Evolutionary conservation across 129 eudicot species (phyloP).

Genomic region (Artemisia annua): DNA sequence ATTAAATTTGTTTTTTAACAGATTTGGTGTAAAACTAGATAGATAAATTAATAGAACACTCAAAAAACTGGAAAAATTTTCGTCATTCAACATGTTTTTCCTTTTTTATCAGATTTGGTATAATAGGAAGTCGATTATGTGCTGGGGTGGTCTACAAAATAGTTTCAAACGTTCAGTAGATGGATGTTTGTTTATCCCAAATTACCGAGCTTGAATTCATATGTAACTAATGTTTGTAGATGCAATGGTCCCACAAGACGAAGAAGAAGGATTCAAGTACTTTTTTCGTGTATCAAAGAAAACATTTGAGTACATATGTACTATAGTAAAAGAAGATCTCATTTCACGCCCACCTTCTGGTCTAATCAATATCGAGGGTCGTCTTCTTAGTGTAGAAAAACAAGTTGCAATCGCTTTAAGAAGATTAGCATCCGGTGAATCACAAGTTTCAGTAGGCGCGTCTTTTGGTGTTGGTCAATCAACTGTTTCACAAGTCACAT

Average conservation of each 20-base stretch:
- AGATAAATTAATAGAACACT: no score
- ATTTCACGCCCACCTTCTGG: slow-evolving; percentile 98
- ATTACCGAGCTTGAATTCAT: background rate
- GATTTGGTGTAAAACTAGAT: no score
- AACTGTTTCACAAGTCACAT: slow-evolving; percentile 97
- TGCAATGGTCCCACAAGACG: slow-evolving; percentile 54
- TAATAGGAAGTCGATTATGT: background rate
- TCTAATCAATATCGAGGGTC: slow-evolving; percentile 91
- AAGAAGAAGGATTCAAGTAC: slow-evolving; percentile 82
- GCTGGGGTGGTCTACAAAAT: background rate
- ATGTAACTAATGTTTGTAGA: slow-evolving; percentile 35
- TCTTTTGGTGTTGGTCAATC: slow-evolving; percentile 98
- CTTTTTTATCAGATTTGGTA: no score
- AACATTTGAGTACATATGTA: slow-evolving; percentile 84
- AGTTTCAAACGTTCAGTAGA: background rate
- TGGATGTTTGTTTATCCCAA: background rate
- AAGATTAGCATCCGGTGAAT: slow-evolving; percentile 93
- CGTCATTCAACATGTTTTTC: no score
- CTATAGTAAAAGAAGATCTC: slow-evolving; percentile 77
- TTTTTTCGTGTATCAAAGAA: slow-evolving; percentile 84
- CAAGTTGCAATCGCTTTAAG: slow-evolving; percentile 97
- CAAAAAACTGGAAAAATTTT: no score
- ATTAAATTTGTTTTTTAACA: no score
- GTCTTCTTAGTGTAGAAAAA: slow-evolving; percentile 96
- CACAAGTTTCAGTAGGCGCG: slow-evolving; percentile 92